These are phyloP conservation scores for Euphorbia corollata DNA, from an alignment of 441 rosid genomes.

Conservation along the genomic window DNA sequence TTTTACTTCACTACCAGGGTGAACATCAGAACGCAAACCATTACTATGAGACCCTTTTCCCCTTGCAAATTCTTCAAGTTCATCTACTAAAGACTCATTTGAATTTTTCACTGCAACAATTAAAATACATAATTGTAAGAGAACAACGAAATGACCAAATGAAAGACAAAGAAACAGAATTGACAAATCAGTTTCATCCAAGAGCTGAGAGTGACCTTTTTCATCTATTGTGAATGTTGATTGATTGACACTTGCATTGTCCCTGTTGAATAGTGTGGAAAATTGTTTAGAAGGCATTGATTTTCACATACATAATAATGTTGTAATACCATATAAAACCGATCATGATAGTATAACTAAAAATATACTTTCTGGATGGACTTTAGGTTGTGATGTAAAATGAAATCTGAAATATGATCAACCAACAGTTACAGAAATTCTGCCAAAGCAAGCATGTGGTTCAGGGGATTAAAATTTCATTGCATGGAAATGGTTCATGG, in stretches of 20 bases:
- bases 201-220: conserved; percentile 39
- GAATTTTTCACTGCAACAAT: conserved; percentile 45
- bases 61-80: conserved; percentile 70
- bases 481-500: background rate
- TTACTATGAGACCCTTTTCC: conserved; percentile 38
- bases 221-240: conserved; percentile 38
- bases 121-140: conserved; percentile 16
- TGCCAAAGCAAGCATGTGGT: background rate
- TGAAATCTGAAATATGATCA: background rate
- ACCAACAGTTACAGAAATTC: background rate
- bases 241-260: conserved; percentile 23
- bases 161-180: background rate
- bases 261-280: conserved; percentile 22
- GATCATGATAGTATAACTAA: background rate
- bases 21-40: no score
- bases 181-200: conserved; percentile 14
- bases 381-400: background rate
- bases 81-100: conserved; percentile 49
- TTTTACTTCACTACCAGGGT: no score
- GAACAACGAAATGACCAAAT: conserved; percentile 5
- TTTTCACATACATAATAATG: background rate
- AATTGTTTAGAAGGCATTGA: background rate
- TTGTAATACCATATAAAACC: conserved; percentile 5
- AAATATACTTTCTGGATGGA: background rate
- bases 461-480: background rate